Percentiles rank a stretch among this genome's conserved stretches.
Conservation (phyloP, 345 rosid genomes). For the Lumnitzera racemosa region DNA sequence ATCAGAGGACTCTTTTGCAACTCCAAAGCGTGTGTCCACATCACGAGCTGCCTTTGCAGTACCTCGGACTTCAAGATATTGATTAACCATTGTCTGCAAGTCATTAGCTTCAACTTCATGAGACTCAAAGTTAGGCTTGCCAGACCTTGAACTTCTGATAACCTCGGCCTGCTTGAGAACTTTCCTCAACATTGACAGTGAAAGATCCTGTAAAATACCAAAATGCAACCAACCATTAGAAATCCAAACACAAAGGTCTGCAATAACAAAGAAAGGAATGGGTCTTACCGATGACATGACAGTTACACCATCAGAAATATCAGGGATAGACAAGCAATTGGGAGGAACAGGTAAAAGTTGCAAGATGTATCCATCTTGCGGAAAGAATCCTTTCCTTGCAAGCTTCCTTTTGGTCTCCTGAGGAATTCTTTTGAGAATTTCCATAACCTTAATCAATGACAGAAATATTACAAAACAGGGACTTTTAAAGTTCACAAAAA, state of each 20-base stretch:
- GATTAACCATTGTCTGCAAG: constrained; percentile 60
- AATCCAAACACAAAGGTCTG: constrained; percentile 2
- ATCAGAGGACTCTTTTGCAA: constrained; percentile 37
- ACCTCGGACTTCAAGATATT: constrained; percentile 75
- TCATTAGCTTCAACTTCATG: constrained; percentile 71
- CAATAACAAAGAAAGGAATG: constrained; percentile 6
- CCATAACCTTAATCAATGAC: constrained; percentile 42
- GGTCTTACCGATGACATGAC: constrained; percentile 81
- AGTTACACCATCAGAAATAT: constrained; percentile 70
- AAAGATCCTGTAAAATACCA: constrained; percentile 61
- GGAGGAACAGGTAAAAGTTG: constrained; percentile 88
- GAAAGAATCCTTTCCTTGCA: constrained; percentile 66
- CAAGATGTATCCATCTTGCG: constrained; percentile 85
- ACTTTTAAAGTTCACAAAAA: too few species aligned
- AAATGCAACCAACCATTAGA: constrained; percentile 3
- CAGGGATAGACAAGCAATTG: constrained; percentile 89
- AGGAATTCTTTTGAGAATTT: constrained; percentile 68
- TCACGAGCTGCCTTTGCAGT: constrained; percentile 62
- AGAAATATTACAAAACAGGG: background rate
- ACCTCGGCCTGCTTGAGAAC: constrained; percentile 65
- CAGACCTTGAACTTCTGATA: constrained; percentile 70
- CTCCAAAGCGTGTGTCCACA: constrained; percentile 50
- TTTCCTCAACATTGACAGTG: constrained; percentile 61
- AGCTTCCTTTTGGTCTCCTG: constrained; percentile 65
- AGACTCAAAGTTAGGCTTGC: constrained; percentile 76